These are phyloP conservation scores for Fusarium chlamydosporum DNA, from an alignment of 2,329 filamentous ascomycete genomes.

Conservation along the genomic window DNA sequence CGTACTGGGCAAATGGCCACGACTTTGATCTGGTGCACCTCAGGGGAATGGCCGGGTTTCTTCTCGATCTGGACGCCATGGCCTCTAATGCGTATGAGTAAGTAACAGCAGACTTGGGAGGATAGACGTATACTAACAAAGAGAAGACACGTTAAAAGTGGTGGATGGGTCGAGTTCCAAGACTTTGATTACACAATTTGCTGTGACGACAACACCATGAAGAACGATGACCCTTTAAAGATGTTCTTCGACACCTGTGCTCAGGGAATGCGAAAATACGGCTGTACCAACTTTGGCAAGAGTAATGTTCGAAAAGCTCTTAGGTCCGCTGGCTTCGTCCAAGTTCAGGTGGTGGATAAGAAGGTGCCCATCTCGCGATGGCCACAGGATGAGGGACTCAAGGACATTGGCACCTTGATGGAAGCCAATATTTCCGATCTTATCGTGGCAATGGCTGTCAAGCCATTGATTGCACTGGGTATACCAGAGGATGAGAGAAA, in stretches of 20 bases:
- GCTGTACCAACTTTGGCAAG: constrained; percentile 57
- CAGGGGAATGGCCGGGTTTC: constrained; percentile 63
- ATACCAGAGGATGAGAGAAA: constrained; percentile 55
- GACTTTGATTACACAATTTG: constrained; percentile 60
- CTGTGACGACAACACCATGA: constrained; percentile 63
- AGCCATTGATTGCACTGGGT: constrained; percentile 59
- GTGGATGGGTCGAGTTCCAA: constrained; percentile 68
- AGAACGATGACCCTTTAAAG: constrained; percentile 56
- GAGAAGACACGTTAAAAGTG: constrained; percentile 58
- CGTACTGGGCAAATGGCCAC: constrained; percentile 67
- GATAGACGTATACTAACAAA: constrained; percentile 18
- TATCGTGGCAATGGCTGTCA: constrained; percentile 59
- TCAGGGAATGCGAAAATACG: constrained; percentile 55
- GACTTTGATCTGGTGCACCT: constrained; percentile 71
- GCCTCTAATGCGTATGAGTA: constrained; percentile 58
- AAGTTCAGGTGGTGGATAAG: constrained; percentile 59
- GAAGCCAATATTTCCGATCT: constrained; percentile 59
- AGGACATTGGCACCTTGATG: constrained; percentile 62
- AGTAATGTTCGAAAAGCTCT: constrained; percentile 56
- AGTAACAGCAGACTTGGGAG: constrained; percentile 14
- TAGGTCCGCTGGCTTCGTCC: constrained; percentile 60
- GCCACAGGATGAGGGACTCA: constrained; percentile 58
- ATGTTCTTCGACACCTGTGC: constrained; percentile 54
- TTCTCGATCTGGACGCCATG: constrained; percentile 66
- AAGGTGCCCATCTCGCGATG: constrained; percentile 64